Conservation (phyloP, 2,329 filamentous ascomycete species). For the Verticillium isaacii region DNA sequence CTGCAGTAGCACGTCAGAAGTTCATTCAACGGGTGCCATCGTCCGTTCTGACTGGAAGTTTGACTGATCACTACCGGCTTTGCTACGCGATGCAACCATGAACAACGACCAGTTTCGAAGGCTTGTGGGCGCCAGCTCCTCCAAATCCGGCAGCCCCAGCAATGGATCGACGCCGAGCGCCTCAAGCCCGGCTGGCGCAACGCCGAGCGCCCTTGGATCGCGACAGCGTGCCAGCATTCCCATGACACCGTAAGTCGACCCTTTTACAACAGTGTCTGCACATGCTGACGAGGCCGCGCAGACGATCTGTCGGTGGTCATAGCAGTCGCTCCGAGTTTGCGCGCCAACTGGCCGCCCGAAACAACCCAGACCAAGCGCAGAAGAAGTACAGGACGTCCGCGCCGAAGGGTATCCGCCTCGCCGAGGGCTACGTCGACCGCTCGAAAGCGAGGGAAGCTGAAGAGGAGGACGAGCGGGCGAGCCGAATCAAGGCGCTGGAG, state of each 20-base stretch:
- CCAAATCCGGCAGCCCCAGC: constrained; percentile 32
- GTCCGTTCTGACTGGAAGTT: neutral
- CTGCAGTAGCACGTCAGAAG: neutral
- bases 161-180: constrained; percentile 38
- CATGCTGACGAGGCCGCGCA: constrained; percentile 27
- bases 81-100: constrained; percentile 48
- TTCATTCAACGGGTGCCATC: neutral
- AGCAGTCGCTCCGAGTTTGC: constrained; percentile 65
- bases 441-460: constrained; percentile 58
- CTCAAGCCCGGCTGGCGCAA: constrained; percentile 19
- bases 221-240: constrained; percentile 76
- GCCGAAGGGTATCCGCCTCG: constrained; percentile 78
- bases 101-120: constrained; percentile 94
- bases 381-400: constrained; percentile 76
- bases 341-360: constrained; percentile 75
- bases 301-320: constrained; percentile 57
- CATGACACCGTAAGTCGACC: constrained; percentile 76
- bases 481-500: constrained; percentile 72
- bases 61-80: neutral
- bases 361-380: constrained; percentile 45
- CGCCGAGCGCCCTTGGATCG: constrained; percentile 61
- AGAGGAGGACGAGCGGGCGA: constrained; percentile 49
- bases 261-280: neutral
- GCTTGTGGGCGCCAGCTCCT: constrained; percentile 54
- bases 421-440: constrained; percentile 79